These are phyloP conservation scores for Didymella sp. DNA, from an alignment of 2,329 filamentous ascomycete species.

Conservation along the genomic window DNA sequence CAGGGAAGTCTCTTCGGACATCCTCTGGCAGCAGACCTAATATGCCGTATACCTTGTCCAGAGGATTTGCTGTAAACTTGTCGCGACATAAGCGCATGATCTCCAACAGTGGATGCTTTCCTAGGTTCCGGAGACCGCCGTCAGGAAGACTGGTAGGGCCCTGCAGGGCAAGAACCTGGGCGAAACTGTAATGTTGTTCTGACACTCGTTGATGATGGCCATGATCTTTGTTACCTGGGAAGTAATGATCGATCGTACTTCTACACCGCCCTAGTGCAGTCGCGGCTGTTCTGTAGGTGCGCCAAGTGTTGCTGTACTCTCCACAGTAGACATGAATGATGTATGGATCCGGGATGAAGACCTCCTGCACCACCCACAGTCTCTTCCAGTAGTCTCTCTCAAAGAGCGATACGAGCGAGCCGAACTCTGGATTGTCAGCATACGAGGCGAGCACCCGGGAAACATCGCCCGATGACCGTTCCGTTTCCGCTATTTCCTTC, in stretches of 20 bases:
- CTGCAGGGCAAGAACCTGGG: not conserved
- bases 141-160: not conserved
- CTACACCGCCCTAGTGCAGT: not conserved
- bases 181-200: not conserved
- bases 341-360: not conserved
- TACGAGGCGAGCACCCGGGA: not conserved
- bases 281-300: not conserved
- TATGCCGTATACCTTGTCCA: not conserved
- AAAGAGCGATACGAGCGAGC: not conserved
- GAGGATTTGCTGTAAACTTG: not conserved
- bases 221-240: not conserved
- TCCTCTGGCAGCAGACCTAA: not conserved
- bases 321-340: not conserved
- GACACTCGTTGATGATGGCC: not conserved
- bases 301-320: not conserved
- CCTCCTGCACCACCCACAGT: constrained; percentile 4
- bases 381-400: constrained; percentile 3
- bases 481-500: not conserved
- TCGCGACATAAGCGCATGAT: not conserved
- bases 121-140: not conserved
- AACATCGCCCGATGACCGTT: not conserved
- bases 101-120: not conserved
- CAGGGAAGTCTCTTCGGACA: not conserved
- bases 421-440: not conserved
- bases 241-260: not conserved